These are phyloP conservation scores for Lachnellula hyalina DNA, from an alignment of 2,329 filamentous ascomycete species.

Conservation along the genomic window DNA sequence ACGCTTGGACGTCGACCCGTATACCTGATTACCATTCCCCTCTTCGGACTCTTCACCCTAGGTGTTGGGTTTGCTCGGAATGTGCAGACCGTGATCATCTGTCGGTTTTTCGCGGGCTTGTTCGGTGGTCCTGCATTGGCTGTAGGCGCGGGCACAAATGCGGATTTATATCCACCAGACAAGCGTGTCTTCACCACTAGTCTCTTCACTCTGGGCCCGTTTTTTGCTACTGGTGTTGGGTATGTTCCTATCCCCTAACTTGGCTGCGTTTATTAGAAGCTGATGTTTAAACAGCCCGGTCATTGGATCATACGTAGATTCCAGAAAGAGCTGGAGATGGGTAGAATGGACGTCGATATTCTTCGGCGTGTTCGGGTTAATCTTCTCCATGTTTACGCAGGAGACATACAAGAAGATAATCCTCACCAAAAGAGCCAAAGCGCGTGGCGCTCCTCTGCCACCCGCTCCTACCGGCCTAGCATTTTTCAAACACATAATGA, in stretches of 20 bases:
- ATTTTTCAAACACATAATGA: slow-evolving; percentile 36
- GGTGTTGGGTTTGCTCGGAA: slow-evolving; percentile 57
- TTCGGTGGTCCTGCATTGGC: slow-evolving; percentile 43
- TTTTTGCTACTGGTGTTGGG: slow-evolving; percentile 46
- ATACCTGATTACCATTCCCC: slow-evolving; percentile 39
- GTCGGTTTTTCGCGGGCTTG: slow-evolving; percentile 44
- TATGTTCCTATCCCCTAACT: slow-evolving; percentile 31
- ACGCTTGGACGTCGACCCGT: slow-evolving; percentile 46
- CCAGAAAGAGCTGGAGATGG: slow-evolving; percentile 46
- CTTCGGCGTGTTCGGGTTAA: slow-evolving; percentile 39
- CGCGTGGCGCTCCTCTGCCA: slow-evolving; percentile 37
- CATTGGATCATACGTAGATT: slow-evolving; percentile 39
- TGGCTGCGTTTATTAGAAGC: not conserved
- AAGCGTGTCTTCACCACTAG: slow-evolving; percentile 39
- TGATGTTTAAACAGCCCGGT: slow-evolving; percentile 4
- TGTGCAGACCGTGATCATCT: slow-evolving; percentile 38
- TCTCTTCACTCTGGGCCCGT: slow-evolving; percentile 44
- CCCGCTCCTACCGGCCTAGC: slow-evolving; percentile 35
- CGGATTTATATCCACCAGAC: slow-evolving; percentile 38
- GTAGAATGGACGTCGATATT: slow-evolving; percentile 35
- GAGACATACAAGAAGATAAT: slow-evolving; percentile 34
- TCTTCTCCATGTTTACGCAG: slow-evolving; percentile 40
- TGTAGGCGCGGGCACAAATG: slow-evolving; percentile 44
- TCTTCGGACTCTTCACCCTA: slow-evolving; percentile 55
- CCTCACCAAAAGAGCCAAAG: slow-evolving; percentile 22